Base-by-base conservation (phyloP, 495 filamentous ascomycete species). In the Aspergillus funiculosus region DNA sequence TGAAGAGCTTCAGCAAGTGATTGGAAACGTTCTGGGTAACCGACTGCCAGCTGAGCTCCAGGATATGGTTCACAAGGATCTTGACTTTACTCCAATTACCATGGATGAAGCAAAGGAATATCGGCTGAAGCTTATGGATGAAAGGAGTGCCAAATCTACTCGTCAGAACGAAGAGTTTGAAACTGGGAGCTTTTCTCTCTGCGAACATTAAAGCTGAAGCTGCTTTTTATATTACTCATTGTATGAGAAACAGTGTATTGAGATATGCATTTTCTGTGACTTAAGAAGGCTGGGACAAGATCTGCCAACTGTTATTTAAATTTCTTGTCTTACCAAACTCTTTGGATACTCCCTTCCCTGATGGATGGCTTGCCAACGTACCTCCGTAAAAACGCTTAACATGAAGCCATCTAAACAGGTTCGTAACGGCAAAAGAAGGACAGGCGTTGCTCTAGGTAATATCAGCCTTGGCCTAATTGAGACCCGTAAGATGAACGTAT, bases 81-180 rank as follows among this genome's bases (percentile, higher is more conserved):
- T 63, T 3, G 22, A 42, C 0, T 59, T 57, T 5, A 51, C 49
- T 5, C 53, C 60, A 2, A 73, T 78, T 38, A 66, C 56, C 5
- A 41, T 64, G 21, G 59, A 74, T 6, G 66, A 75, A 40, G 75
- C 76, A 14, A 64, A 62, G 35, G 42, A 58, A 21, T 70, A 75
- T 29, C 52, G 73, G 14, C 28, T 66, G 6, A 48, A 69, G 53
- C 54, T 81, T 22, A 80, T 78, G 71, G 47, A 64, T 6, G 74
- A 75, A 52, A 61, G 73, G 6, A 62, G 53, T 10, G 20, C 30
- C 0, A 51, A 32, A 25, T 36, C 50, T 13, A 39, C 39, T 14
- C n/a, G 25, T 1, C 34, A 50, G 1, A 61, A 61, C 32, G 5
- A 48, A 1, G 17, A 19, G 0, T 65, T 57, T 53, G 47, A 58